These are phyloP conservation scores for Eimeria maxima DNA, from an alignment of 169 alveolate species.

Conservation along the genomic window DNA sequence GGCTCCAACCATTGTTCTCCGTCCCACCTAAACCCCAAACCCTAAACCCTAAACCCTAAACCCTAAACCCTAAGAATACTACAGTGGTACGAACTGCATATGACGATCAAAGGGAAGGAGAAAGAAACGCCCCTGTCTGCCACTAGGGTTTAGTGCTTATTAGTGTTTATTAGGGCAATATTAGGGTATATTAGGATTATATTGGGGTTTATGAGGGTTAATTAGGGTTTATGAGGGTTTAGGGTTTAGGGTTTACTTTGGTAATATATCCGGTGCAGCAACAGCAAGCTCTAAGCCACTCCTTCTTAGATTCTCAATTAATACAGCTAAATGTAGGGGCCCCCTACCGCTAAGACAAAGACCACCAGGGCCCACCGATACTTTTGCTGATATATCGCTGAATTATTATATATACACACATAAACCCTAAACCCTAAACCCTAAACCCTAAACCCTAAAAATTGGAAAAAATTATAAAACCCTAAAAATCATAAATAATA, in stretches of 20 bases:
- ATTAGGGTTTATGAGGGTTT: no score
- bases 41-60: slow-evolving; percentile 4
- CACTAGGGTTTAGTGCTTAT: slow-evolving; percentile 17
- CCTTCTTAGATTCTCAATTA: slow-evolving; percentile 97
- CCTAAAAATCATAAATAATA: no score
- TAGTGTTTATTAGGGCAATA: no score
- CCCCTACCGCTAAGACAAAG: neutral
- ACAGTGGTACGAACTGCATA: no score
- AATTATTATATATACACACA: neutral
- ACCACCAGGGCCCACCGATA: neutral
- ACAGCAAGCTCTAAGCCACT: slow-evolving; percentile 97
- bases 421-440: slow-evolving; percentile 8
- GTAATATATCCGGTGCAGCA: slow-evolving; percentile 88
- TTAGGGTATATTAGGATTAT: no score
- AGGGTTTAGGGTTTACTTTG: slow-evolving; percentile 83
- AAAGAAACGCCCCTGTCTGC: neutral
- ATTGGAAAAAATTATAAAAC: no score
- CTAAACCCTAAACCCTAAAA: slow-evolving; percentile 15
- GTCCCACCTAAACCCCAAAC: slow-evolving; percentile 44
- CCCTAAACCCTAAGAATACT: neutral
- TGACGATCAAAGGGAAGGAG: neutral
- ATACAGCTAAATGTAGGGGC: slow-evolving; percentile 94
- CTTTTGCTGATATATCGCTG: slow-evolving; percentile 6
- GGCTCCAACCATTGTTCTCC: slow-evolving; percentile 37
- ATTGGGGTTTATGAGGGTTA: no score